A percentile compares a stretch with the other conserved stretches of the same genome.
Conservation (phyloP, 495 filamentous ascomycete species). For the Lichina pygmaea region DNA sequence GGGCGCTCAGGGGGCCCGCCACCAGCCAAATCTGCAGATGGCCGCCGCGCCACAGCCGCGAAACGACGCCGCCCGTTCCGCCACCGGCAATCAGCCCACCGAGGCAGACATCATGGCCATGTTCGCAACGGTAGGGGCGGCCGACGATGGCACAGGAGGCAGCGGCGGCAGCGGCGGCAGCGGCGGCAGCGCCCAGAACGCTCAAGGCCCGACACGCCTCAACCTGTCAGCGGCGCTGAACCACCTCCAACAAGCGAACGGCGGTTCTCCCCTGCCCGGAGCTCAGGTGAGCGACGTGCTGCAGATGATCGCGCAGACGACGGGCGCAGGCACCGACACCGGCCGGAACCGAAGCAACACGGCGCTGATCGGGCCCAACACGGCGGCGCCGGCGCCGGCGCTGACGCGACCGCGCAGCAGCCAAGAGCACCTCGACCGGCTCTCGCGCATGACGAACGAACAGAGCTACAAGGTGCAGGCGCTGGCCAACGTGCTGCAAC, state of each 20-base stretch:
- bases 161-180: too few species aligned
- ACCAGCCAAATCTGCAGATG: too few species aligned
- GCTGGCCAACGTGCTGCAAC: constrained; percentile 40
- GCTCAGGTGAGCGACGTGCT: constrained; percentile 62
- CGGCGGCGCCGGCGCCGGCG: constrained; percentile 21
- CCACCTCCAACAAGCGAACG: constrained; percentile 34
- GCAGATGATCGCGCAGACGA: constrained; percentile 39
- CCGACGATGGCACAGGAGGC: too few species aligned
- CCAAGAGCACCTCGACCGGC: constrained; percentile 42
- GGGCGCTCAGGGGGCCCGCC: too few species aligned
- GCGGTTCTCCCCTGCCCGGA: constrained; percentile 39
- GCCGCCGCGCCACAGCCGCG: too few species aligned
- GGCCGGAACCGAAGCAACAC: constrained; percentile 13
- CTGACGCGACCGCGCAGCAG: constrained; percentile 24
- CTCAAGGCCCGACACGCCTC: not conserved
- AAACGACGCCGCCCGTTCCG: too few species aligned
- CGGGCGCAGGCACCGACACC: constrained; percentile 16
- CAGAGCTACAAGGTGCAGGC: constrained; percentile 46
- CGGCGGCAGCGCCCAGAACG: too few species aligned
- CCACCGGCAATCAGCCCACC: too few species aligned
- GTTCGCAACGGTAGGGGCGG: too few species aligned
- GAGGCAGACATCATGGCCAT: too few species aligned
- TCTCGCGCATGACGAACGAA: constrained; percentile 44
- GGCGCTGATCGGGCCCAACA: constrained; percentile 14
- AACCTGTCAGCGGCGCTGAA: constrained; percentile 56